Evolutionary conservation across 805 yeast species (phyloP).

Genomic region (Saccharomyces mikatae): DNA sequence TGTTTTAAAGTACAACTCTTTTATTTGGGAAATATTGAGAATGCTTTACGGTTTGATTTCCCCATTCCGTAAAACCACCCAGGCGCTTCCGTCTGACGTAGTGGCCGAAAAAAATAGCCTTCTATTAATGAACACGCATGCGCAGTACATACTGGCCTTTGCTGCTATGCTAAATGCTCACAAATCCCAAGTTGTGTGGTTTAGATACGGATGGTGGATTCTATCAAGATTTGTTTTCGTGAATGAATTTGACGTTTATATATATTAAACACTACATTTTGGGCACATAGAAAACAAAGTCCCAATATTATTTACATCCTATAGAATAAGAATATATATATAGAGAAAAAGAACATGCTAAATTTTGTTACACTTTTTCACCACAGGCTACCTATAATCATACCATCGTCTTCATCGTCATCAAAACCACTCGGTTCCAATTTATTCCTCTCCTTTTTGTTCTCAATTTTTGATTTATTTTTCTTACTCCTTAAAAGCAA

Average conservation of each 20-base stretch:
- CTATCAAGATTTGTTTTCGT: conserved; percentile 68
- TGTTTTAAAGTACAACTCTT: conserved; percentile 20
- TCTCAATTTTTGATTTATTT: conserved; percentile 4
- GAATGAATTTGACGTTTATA: conserved; percentile 45
- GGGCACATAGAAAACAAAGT: background rate
- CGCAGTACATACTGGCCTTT: conserved; percentile 32
- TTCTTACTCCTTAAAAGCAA: conserved; percentile 7
- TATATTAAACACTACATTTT: background rate
- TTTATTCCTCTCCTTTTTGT: conserved; percentile 2
- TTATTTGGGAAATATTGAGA: conserved; percentile 8
- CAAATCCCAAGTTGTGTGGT: conserved; percentile 90
- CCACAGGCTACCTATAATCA: conserved; percentile 28
- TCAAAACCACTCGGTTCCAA: conserved; percentile 11
- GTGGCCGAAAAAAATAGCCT: conserved; percentile 6
- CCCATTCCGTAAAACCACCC: background rate
- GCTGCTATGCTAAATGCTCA: conserved; percentile 80
- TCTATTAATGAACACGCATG: conserved; percentile 29
- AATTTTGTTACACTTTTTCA: conserved; percentile 4
- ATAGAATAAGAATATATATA: background rate
- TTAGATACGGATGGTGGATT: conserved; percentile 78
- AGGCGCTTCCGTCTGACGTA: background rate
- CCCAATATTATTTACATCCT: background rate
- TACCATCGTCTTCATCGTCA: conserved; percentile 23
- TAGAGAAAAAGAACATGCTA: background rate
- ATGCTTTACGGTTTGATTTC: background rate